These are phyloP conservation scores for Yarrowia sp. DNA, from an alignment of 805 yeast species.

Conservation along the genomic window DNA sequence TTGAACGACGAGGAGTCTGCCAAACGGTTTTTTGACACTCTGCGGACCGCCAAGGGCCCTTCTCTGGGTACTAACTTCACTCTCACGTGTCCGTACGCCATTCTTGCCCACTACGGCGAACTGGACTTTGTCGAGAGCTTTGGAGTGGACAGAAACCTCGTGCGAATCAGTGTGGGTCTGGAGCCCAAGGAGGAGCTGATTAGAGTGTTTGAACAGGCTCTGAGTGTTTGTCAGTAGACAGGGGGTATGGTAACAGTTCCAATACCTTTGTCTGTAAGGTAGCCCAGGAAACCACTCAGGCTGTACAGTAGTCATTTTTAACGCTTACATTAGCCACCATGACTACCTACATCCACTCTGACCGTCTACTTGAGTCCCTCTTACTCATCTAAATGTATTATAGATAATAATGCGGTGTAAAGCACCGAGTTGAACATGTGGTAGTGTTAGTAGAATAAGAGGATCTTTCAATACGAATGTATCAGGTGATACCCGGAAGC, in stretches of 20 bases:
- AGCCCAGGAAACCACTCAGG: no score
- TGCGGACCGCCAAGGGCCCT: constrained; percentile 78
- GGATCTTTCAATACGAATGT: no score
- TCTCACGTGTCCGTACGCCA: constrained; percentile 83
- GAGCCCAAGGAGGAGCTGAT: constrained; percentile 65
- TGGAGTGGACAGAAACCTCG: constrained; percentile 76
- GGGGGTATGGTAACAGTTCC: background rate
- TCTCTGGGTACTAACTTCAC: constrained; percentile 88
- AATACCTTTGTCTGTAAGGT: no score
- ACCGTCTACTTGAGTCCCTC: no score
- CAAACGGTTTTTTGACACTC: constrained; percentile 65
- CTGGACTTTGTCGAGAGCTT: constrained; percentile 73
- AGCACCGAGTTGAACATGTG: no score
- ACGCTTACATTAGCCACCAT: no score
- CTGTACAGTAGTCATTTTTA: background rate
- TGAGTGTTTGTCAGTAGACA: constrained; percentile 33
- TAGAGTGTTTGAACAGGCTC: constrained; percentile 49
- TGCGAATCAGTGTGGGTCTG: constrained; percentile 80
- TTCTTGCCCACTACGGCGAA: constrained; percentile 80
- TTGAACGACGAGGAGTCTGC: constrained; percentile 66
- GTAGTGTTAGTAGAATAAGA: no score
- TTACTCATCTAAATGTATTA: no score
- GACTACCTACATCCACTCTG: no score
- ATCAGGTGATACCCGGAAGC: no score
- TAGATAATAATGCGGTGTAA: no score